Conservation (phyloP, 305 asterid species). For the Rubia peregrina region DNA sequence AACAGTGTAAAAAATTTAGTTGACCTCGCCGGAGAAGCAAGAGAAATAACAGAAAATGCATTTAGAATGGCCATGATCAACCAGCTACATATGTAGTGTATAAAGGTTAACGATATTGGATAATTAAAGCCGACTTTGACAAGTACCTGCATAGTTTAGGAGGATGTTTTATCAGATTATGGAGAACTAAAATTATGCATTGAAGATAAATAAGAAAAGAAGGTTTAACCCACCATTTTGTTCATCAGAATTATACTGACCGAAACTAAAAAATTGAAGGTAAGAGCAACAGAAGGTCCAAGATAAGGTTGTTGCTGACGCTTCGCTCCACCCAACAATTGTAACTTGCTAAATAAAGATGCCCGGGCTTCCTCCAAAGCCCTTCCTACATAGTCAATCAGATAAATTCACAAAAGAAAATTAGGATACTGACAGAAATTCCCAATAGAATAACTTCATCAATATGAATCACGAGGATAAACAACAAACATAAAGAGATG, state of each 20-base stretch:
- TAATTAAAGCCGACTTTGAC: conserved; percentile 83
- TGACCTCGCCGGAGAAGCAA: conserved; percentile 73
- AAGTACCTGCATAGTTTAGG: conserved; percentile 58
- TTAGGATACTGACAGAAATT: neutral
- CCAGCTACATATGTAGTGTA: conserved; percentile 92
- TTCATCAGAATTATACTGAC: conserved; percentile 89
- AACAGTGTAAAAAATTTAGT: conserved; percentile 59
- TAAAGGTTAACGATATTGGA: conserved; percentile 83
- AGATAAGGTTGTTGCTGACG: conserved; percentile 65
- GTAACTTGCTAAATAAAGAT: conserved; percentile 67
- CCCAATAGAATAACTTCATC: neutral
- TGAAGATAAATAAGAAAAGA: conserved; percentile 12
- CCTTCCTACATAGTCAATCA: conserved; percentile 41
- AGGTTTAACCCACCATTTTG: conserved; percentile 58
- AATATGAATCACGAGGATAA: neutral
- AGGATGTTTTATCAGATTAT: conserved; percentile 14
- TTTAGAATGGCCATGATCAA: conserved; percentile 79
- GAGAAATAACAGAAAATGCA: conserved; percentile 64
- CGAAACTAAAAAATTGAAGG: conserved; percentile 83
- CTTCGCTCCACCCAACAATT: conserved; percentile 50
- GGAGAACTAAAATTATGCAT: neutral
- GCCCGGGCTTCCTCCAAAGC: conserved; percentile 86
- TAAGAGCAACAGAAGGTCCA: conserved; percentile 80
- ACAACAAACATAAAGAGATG: neutral
- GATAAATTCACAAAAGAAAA: neutral